Base-by-base conservation (phyloP, 805 yeast species). In the Schwanniomyces occidentalis region DNA sequence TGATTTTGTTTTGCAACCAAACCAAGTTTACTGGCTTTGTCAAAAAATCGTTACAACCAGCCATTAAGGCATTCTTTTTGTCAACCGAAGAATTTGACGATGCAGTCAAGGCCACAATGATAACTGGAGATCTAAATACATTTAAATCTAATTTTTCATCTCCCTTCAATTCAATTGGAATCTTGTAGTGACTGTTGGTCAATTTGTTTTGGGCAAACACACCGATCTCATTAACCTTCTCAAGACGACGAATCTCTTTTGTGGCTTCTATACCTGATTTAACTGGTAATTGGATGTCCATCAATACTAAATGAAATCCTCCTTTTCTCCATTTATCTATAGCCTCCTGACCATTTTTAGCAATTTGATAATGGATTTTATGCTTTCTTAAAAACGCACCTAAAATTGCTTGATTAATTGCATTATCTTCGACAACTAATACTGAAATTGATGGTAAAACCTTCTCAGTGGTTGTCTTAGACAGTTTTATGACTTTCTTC, bases 211-310 rank as follows among this genome's bases (percentile, higher is more conserved):
- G 69, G 3, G 74, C 72, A 72, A 48, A 80, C 61, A 69, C 73
- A 8, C 96, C 96, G 42, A 90, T 86, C 21, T 82, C 73, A 54
- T 89, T 88, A 22, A 82, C 61, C 46, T 78, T 78, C 54, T 93
- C 99, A 29, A 89, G 65, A 30, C 90, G 71, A 35, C 99, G 71
- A 25, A 93, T 93, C 50, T 88, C 96, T 52, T 85, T 83, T 2
- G 98, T 85, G 3, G 95, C 98, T 42, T 91, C 96, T 22, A 93
- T 77, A 21, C 99, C 99, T 1, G 96, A 86, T 71, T 91, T 80
- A 2, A 89, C 95, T 0, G 99, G 99, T 36, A 93, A 69, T 62
- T 93, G 98, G 51, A 93, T 85, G 68, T 93, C 99, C 99, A 93
- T 93, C 27, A 93, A 73, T 24, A 95, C 95, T 44, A 93, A 68